Evolutionary conservation across 1,139 yeast genomes (phyloP), one percentile per base, ranked within the genome.

Genomic region (Candida tunisiensis): DNA sequence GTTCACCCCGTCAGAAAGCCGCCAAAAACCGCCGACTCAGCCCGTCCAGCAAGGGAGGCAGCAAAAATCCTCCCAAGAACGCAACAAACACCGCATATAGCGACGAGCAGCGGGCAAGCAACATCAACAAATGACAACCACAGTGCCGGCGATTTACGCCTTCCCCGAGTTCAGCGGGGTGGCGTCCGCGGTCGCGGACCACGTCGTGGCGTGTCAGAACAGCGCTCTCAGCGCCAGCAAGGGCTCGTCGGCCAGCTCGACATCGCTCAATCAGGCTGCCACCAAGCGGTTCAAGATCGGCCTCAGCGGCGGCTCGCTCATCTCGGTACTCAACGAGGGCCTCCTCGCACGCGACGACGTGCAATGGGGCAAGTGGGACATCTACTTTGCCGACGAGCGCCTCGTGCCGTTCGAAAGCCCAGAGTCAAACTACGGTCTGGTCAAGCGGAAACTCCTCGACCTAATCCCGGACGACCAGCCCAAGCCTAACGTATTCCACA

Each of bases 311-410:
- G 98, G 98, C 17, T 82, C 94, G 5, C 62, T 88, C 36, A 72
- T 88, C 35, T 73, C 77, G 36, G 92, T 85, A 28, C 61, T 88
- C 31, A 69, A 78, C 36, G 85, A 85, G 51, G 96, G 95, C 9
- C 60, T 88, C 35, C 55, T 85, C 32, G 62, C 65, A 23, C 64
- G 93, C 43, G 63, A 65, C 27, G 83, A 72, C 37, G 73, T 88
- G 23, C 74, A 72, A 39, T 88, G 96, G 96, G 75, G 70, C 31
- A 77, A 74, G 47, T 88, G 98, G 98, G 94, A 88, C 47, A 70
- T 88, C 32, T 88, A 80, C 53, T 85, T 88, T 58, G 94, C 95
- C 13, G 98, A 88, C 53, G 98, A 88, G 57, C 69, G 98, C 51
- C 60, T 88, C 36, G 98, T 88, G 25, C 92, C 94, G 26, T 79